Evolutionary conservation across 75 land plant genomes (phyloP).

Genomic region (Chamaecyparis obtusa): DNA sequence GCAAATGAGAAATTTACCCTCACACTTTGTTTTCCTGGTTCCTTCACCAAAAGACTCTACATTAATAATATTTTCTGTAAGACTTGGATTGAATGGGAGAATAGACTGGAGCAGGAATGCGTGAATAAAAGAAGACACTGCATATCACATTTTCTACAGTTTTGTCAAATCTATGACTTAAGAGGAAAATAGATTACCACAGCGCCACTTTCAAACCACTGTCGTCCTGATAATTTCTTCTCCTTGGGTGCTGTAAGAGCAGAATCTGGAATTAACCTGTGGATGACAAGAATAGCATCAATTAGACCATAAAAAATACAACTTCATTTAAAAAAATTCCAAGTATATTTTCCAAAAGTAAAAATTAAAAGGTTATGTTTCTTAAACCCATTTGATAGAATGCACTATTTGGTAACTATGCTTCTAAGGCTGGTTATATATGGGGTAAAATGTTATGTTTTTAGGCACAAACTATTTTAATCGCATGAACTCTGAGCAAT

Average conservation of each 20-base stretch:
- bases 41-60: no score
- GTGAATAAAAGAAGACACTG: not conserved
- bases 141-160: not conserved
- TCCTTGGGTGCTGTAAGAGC: slow-evolving; percentile 84
- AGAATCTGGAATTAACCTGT: slow-evolving; percentile 89
- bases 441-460: not conserved
- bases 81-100: not conserved
- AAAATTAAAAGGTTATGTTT: not conserved
- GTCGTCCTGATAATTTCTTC: slow-evolving; percentile 80
- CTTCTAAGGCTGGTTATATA: not conserved
- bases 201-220: slow-evolving; percentile 89
- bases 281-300: not conserved
- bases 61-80: no score
- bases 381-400: not conserved
- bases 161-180: not conserved
- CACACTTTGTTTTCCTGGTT: not conserved
- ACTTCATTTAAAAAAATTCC: not conserved
- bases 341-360: not conserved
- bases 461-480: not conserved
- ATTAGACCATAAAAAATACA: not conserved
- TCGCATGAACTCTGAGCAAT: not conserved
- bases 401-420: not conserved
- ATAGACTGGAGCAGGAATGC: not conserved
- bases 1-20: not conserved
- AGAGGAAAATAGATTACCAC: slow-evolving; percentile 2